Evolutionary conservation across 106 monocot species (phyloP), one percentile per base, ranked within the genome.

Genomic region (Dioscorea zingiberensis): DNA sequence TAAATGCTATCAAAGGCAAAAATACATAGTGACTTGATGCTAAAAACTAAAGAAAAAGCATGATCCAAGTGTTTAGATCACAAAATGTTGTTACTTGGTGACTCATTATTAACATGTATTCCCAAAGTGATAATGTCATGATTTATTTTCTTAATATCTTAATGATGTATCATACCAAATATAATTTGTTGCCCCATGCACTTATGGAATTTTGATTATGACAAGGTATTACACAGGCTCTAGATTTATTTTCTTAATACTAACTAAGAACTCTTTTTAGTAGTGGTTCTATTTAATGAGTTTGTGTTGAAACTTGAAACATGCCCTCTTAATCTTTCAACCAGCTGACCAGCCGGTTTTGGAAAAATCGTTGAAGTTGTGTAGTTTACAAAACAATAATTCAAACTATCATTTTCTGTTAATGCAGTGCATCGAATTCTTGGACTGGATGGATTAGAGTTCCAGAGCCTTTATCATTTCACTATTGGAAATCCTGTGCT

Each of bases 391-490:
- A 44, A 7, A n/a, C 44, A 63, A 21, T 63, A 18, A 16, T 30
- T 21, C 9, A 6, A 46, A 46, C 16, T 59, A 62, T 27, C 4
- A 30, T 16, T 21, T 76, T 26, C 4, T 67, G 30, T 30, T 57
- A 19, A 17, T 77, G 71, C 89, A 98, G 98, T 98, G 55, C 98
- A 92, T 66, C 74, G 84, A 53, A 82, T 93, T 58, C 98, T 98
- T 67, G 89, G 98, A 56, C 64, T 89, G 66, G 73, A 78, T 68
- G 84, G 57, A 23, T 64, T 38, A 60, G 92, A 93, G 57, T 98
- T 98, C 61, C 98, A 98, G 72, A 98, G 92, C 69, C 81, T 97
- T n/a, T 98, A 98, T 73, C 98, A 98, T 73, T 98, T 98, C 64
- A 93, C 98, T 0, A 70, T 98, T n/a, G 98, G 98, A 55, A 75